Base-by-base conservation (phyloP, 768 basidiomycete genomes). In the Glaciozyma martinii region DNA sequence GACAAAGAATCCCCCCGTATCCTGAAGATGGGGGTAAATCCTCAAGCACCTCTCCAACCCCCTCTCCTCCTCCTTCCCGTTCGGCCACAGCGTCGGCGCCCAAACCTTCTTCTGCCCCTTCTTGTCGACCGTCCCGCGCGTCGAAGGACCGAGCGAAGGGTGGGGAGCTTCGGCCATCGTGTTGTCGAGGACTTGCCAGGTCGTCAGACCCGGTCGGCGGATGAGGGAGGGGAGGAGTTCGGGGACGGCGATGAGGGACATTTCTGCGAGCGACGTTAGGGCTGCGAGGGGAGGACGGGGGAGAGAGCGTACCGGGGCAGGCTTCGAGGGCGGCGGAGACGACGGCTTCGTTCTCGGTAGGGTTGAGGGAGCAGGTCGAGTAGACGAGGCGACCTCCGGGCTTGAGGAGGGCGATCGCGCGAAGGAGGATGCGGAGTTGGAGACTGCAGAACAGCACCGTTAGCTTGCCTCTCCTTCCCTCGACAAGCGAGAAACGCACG, bases 1-100 rank as follows among this genome's bases (percentile, higher is more conserved):
- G n/a, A 99, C 85, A 74, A 95, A 99, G 78, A 99, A 99, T 0
- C 92, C 95, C 4, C 95, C 95, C 0, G 92, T 90, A 73, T 99
- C 89, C 76, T 98, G 95, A 13, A 95, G 78, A 75, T 98, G 93
- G 3, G 95, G 93, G 74, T 94, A 89, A 67, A 98, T 84, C 46
- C 95, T 83, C 76, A 97, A 78, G 71, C 92, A 90, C 68, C 86
- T 82, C 12, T 85, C 80, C 30, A 98, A 78, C 59, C 85, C 79
- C 37, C 89, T 76, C 30, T 78, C 76, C 32, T 80, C 80, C 2
- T 79, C 83, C 67, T 90, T 85, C 4, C 76, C 78, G 1, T 87
- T 78, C 0, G 94, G 89, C 87, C 89, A 98, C 66, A 90, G 85
- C 0, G 87, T 85, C 70, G 80, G 60, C 4, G 72, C 53, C 60